These are phyloP conservation scores for Saprolegnia parasitica DNA, from an alignment of 352 stramenopile genomes.

Conservation along the genomic window DNA sequence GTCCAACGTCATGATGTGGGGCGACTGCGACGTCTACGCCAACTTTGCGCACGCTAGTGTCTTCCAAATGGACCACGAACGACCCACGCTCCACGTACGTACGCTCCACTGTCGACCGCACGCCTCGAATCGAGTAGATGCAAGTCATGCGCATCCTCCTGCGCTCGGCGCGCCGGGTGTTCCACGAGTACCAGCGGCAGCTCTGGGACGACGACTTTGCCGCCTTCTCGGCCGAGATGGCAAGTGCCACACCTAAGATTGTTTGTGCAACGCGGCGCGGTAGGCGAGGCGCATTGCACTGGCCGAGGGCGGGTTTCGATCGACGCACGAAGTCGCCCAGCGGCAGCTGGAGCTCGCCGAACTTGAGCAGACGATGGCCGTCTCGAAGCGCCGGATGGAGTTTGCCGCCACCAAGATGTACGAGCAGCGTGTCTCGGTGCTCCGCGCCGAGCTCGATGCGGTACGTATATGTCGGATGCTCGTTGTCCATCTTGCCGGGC, in stretches of 20 bases:
- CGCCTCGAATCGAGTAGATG: constrained; percentile 40
- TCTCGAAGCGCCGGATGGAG: constrained; percentile 62
- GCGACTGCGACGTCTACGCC: constrained; percentile 66
- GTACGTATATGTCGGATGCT: not conserved
- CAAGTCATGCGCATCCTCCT: constrained; percentile 66
- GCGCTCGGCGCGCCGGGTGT: constrained; percentile 53
- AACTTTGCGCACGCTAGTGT: constrained; percentile 47
- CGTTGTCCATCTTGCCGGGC: not conserved
- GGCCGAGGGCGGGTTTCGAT: constrained; percentile 47
- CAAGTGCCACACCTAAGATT: constrained; percentile 15
- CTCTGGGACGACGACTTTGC: constrained; percentile 70
- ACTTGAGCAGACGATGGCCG: constrained; percentile 38
- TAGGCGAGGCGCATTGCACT: constrained; percentile 33
- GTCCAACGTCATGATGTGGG: constrained; percentile 82
- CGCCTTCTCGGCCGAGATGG: constrained; percentile 38
- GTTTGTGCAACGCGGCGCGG: constrained; percentile 17
- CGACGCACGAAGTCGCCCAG: constrained; percentile 44
- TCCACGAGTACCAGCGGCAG: constrained; percentile 72
- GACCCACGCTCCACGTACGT: constrained; percentile 49
- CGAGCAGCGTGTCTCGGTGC: constrained; percentile 48
- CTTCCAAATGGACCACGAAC: constrained; percentile 56
- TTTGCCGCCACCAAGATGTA: constrained; percentile 55
- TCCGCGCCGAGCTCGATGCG: constrained; percentile 47
- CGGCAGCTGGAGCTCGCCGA: constrained; percentile 42
- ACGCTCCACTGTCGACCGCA: not conserved